A percentile compares a stretch with the other conserved stretches of the same genome.
phyloP scores from a whole-genome alignment of 495 filamentous ascomycete genomes.

The Glonium stellatum region DNA sequence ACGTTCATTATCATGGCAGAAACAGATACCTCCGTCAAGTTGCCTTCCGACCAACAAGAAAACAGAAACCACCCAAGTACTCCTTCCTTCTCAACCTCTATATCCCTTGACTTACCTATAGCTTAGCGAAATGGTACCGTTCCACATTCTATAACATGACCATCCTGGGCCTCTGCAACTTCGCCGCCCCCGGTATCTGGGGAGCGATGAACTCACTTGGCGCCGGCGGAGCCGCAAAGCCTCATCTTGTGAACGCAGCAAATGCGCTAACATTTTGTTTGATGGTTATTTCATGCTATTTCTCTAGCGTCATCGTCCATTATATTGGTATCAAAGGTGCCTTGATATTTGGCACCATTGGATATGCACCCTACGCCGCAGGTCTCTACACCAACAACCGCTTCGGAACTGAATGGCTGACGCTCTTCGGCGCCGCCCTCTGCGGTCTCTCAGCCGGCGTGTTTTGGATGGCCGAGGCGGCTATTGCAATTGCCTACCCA shows the following conservation, averaged over 20 bases:
- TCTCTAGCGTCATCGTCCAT: constrained; percentile 47
- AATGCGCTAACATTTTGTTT: constrained; percentile 61
- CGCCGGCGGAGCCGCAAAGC: constrained; percentile 55
- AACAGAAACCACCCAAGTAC: not conserved
- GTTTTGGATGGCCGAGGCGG: constrained; percentile 62
- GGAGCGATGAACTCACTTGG: constrained; percentile 63
- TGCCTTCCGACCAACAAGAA: no score
- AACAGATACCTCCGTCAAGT: no score
- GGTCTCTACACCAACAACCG: constrained; percentile 63
- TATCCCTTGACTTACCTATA: not conserved
- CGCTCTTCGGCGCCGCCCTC: constrained; percentile 55
- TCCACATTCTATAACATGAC: constrained; percentile 58
- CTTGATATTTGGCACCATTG: constrained; percentile 57
- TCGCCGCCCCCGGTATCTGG: constrained; percentile 61
- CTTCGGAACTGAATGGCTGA: constrained; percentile 55
- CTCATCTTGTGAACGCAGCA: constrained; percentile 61
- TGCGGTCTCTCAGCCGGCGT: constrained; percentile 60
- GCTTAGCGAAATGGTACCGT: constrained; percentile 49
- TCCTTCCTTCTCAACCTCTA: not conserved
- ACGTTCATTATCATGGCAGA: no score
- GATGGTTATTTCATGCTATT: constrained; percentile 56
- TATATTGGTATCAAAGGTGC: constrained; percentile 60
- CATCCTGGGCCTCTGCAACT: constrained; percentile 56
- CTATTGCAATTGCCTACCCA: constrained; percentile 58
- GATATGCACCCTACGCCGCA: constrained; percentile 59